Conservation (phyloP, 164 flowering plant genomes). For the Buxus sempervirens region DNA sequence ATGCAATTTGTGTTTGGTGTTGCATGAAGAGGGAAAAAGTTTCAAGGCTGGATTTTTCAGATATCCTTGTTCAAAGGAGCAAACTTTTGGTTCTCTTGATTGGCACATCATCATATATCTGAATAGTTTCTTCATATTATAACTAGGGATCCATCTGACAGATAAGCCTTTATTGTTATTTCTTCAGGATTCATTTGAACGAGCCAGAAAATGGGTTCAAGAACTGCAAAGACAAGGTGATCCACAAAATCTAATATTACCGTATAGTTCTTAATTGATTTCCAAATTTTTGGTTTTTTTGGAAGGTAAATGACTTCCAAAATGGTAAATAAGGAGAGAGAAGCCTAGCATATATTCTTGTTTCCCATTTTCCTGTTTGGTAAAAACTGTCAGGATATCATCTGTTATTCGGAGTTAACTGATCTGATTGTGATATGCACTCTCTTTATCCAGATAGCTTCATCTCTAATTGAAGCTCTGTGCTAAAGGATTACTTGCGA, state of each 20-base stretch:
- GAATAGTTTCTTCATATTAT: background rate
- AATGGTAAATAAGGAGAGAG: background rate
- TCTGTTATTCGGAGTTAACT: background rate
- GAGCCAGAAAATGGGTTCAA: slow-evolving; percentile 42
- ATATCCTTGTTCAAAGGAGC: background rate
- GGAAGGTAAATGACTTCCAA: no score
- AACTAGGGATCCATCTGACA: background rate
- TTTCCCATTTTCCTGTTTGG: no score
- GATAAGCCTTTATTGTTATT: background rate
- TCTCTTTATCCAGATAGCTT: background rate
- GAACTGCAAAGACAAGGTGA: slow-evolving; percentile 46
- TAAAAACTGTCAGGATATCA: no score
- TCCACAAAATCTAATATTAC: background rate
- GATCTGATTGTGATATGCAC: background rate
- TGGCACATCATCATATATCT: no score
- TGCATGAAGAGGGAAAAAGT: no score
- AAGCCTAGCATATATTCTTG: no score
- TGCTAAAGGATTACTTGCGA: background rate
- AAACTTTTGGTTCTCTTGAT: no score
- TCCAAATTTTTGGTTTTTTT: no score
- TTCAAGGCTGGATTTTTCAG: background rate
- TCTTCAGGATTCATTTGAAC: slow-evolving; percentile 34
- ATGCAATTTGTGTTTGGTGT: no score
- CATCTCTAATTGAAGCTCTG: background rate
- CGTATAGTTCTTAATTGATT: no score